Base-by-base conservation (phyloP, 2,329 filamentous ascomycete species). In the Pseudogymnoascus sp. region DNA sequence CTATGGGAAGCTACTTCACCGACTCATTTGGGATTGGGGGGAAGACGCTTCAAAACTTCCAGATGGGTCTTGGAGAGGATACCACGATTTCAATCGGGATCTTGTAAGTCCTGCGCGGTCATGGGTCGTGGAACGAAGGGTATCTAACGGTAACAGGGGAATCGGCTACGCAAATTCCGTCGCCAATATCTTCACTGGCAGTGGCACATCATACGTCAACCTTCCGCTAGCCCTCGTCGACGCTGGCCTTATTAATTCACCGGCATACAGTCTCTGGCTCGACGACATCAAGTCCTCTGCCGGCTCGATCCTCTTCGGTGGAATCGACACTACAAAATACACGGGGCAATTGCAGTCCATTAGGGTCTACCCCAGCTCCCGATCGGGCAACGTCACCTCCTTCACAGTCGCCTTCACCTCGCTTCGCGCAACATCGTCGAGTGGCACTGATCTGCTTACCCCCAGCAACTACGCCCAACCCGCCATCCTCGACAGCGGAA, bases 401-500 rank as follows among this genome's bases (percentile, higher is more conserved):
- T 73, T 73, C 60, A 70, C 67, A 2, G 71, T 73, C 9, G 69
- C 70, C 2, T 68, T 71, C 38, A 72, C 70, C 14, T 70, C 68
- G 1, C 63, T 73, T 6, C 68, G 67, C 12, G 69, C 67, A 18
- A 68, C 67, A 39, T 66, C 62, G 58, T 67, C 66, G 30, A 68
- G 68, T 6, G 62, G 62, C 32, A 66, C 18, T 22, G 47, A 57
- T 25, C 22, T 41, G 11, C 61, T 72, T 28, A 71, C 70, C 4
- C 58, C 68, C 3, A 20, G 61, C 8, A 65, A 67, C 62, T 74
- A 73, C 38, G 72, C 84, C 0, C 70, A 77, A 7, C 71, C 77
- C 28, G 78, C 82, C 30, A 78, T 85, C 58, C 77, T 89, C 25
- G 86, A 89, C 72, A 86, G 83, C 12, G 88, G 88, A 61, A 86